phyloP scores from a whole-genome alignment of 2,329 filamentous ascomycete species.

The Bretziella fagacearum region DNA sequence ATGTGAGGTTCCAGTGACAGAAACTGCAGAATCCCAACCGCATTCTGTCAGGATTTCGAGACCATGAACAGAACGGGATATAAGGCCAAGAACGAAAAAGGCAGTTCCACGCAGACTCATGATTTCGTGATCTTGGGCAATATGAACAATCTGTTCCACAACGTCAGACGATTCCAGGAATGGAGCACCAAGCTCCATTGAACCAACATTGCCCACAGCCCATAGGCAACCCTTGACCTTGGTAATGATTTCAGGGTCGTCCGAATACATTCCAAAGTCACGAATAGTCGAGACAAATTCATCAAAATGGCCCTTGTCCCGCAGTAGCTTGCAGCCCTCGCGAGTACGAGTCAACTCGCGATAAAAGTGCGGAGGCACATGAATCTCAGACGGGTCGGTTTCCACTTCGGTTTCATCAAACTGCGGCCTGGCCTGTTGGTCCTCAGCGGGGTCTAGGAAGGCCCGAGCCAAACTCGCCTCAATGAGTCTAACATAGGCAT shows the following conservation, averaged over 20 bases:
- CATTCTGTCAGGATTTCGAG: constrained; percentile 77
- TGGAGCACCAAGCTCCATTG: constrained; percentile 89
- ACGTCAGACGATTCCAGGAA: constrained; percentile 86
- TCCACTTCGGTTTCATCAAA: constrained; percentile 42
- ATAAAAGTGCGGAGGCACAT: constrained; percentile 95
- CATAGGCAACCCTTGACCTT: constrained; percentile 96
- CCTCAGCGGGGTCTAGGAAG: constrained; percentile 50
- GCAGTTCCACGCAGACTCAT: constrained; percentile 90
- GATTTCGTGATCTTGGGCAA: constrained; percentile 74
- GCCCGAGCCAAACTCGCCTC: constrained; percentile 88
- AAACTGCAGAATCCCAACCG: constrained; percentile 86
- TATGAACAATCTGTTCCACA: constrained; percentile 69
- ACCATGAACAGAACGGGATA: constrained; percentile 81
- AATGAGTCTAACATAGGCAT: constrained; percentile 85
- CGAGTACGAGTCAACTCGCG: constrained; percentile 81
- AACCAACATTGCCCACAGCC: constrained; percentile 95
- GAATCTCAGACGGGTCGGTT: constrained; percentile 40
- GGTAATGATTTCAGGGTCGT: constrained; percentile 69
- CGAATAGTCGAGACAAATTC: constrained; percentile 82
- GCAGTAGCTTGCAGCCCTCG: constrained; percentile 78
- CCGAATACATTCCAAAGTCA: constrained; percentile 68
- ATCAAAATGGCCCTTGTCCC: constrained; percentile 88
- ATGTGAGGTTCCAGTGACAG: constrained; percentile 62
- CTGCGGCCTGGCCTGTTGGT: constrained; percentile 38
- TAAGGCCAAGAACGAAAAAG: constrained; percentile 86